A percentile compares a stretch with the other conserved stretches of the same genome.
Conservation (phyloP, 495 filamentous ascomycete species). For the Penicillium atrosanguineum region DNA sequence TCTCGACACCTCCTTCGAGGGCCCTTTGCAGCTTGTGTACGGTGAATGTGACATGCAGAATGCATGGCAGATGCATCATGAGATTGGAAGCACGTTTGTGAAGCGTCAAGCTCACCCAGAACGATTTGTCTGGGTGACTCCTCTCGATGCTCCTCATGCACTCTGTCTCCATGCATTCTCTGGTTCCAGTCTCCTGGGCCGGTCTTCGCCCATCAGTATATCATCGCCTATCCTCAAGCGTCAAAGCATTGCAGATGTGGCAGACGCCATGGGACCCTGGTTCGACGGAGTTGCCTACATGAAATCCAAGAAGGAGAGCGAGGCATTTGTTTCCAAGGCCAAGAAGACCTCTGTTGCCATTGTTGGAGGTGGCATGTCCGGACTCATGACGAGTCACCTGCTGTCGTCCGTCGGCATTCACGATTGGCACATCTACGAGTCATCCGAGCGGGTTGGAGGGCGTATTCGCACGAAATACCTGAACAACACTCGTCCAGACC, state of each 20-base stretch:
- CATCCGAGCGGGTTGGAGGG: conserved; percentile 50
- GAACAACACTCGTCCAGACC: conserved; percentile 48
- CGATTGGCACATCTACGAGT: conserved; percentile 55
- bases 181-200: conserved; percentile 17
- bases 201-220: conserved; percentile 24
- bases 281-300: conserved; percentile 66
- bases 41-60: conserved; percentile 24
- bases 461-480: conserved; percentile 64
- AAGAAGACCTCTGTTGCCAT: conserved; percentile 53
- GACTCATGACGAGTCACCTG: conserved; percentile 55
- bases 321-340: conserved; percentile 50
- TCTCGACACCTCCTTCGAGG: conserved; percentile 24
- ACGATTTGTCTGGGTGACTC: conserved; percentile 34
- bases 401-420: conserved; percentile 53
- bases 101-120: conserved; percentile 28
- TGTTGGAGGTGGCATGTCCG: conserved; percentile 67
- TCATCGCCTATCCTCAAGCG: conserved; percentile 17
- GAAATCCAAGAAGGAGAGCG: conserved; percentile 49
- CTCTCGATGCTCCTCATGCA: conserved; percentile 26
- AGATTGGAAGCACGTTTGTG: conserved; percentile 24
- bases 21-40: conserved; percentile 29
- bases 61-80: conserved; percentile 23
- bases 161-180: conserved; percentile 37
- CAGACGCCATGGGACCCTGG: conserved; percentile 63
- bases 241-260: conserved; percentile 32